A percentile compares a stretch with the other conserved stretches of the same genome.
Evolutionary conservation across 805 yeast genomes (phyloP).

Genomic region (Yarrowia deformans): DNA sequence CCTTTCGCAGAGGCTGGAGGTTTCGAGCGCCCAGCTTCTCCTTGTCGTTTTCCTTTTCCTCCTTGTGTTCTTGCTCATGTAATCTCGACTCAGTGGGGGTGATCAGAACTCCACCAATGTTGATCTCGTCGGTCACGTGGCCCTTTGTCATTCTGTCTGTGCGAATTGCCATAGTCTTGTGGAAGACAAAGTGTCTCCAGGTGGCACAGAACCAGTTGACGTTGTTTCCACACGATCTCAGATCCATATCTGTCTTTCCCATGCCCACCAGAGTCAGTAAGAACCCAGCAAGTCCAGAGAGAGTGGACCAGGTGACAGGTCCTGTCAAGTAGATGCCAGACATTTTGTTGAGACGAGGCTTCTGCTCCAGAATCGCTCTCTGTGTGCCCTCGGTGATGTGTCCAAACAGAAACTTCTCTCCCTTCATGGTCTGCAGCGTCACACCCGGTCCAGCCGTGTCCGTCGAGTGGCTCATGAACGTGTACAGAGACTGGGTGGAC

Average conservation of each 20-base stretch:
- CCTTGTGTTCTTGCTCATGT: neutral
- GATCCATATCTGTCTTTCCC: slow-evolving; percentile 57
- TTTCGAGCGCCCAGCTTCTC: neutral
- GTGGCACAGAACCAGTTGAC: slow-evolving; percentile 69
- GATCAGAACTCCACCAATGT: slow-evolving; percentile 23
- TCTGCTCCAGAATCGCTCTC: slow-evolving; percentile 69
- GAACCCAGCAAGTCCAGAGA: slow-evolving; percentile 93
- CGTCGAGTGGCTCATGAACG: slow-evolving; percentile 50
- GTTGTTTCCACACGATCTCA: slow-evolving; percentile 56
- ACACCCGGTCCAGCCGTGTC: slow-evolving; percentile 60
- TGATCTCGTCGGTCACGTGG: slow-evolving; percentile 18
- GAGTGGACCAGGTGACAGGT: slow-evolving; percentile 71
- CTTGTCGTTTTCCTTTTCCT: neutral
- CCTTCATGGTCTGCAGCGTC: slow-evolving; percentile 57
- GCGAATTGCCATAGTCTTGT: slow-evolving; percentile 65
- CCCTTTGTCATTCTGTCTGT: slow-evolving; percentile 47
- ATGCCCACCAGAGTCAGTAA: slow-evolving; percentile 79
- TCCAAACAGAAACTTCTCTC: slow-evolving; percentile 73
- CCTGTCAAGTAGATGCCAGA: slow-evolving; percentile 81
- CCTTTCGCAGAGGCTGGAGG: neutral
- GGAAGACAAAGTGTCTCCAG: slow-evolving; percentile 87
- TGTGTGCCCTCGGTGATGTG: slow-evolving; percentile 87
- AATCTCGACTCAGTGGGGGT: neutral
- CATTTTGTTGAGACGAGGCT: slow-evolving; percentile 63
- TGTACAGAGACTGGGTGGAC: neutral